These are phyloP conservation scores for Tuber magnatum DNA, from an alignment of 495 filamentous ascomycete genomes.

Conservation along the genomic window DNA sequence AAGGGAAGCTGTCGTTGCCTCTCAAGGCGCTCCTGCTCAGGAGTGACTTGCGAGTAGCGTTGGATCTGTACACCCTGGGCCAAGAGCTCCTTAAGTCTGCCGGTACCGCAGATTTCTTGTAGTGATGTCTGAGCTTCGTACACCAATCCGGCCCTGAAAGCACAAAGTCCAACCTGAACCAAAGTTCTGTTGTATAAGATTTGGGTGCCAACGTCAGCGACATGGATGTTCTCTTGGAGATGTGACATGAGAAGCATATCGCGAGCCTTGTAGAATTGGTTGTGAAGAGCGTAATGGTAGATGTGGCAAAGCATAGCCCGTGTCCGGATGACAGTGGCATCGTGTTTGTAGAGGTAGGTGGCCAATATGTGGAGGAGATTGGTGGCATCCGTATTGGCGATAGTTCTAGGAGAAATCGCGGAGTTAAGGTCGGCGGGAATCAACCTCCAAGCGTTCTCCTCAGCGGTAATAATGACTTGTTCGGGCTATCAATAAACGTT, in stretches of 20 bases:
- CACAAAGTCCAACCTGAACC: conserved; percentile 95
- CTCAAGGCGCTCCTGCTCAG: conserved; percentile 94
- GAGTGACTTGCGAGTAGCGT: conserved; percentile 85
- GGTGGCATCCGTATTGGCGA: conserved; percentile 55
- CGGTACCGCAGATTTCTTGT: conserved; percentile 94
- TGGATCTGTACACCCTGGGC: conserved; percentile 98
- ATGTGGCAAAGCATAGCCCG: conserved; percentile 97
- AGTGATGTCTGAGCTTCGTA: conserved; percentile 96
- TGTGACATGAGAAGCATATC: conserved; percentile 99
- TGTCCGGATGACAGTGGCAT: conserved; percentile 89
- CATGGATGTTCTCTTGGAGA: conserved; percentile 87
- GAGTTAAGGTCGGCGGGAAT: conserved; percentile 68
- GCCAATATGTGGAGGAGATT: conserved; percentile 77
- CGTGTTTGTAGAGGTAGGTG: conserved; percentile 88
- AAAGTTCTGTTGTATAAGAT: conserved; percentile 98
- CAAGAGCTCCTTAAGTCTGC: conserved; percentile 92
- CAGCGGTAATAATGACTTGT: conserved; percentile 83
- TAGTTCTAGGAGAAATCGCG: conserved; percentile 63
- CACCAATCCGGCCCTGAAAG: conserved; percentile 91
- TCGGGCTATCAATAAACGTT: conserved; percentile 53
- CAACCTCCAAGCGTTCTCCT: conserved; percentile 84
- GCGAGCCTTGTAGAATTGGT: conserved; percentile 92
- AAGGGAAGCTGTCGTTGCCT: conserved; percentile 94
- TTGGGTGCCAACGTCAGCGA: conserved; percentile 91
- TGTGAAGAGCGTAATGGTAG: conserved; percentile 94